phyloP scores from a whole-genome alignment of 352 stramenopile genomes.

The Phytophthora megakarya region DNA sequence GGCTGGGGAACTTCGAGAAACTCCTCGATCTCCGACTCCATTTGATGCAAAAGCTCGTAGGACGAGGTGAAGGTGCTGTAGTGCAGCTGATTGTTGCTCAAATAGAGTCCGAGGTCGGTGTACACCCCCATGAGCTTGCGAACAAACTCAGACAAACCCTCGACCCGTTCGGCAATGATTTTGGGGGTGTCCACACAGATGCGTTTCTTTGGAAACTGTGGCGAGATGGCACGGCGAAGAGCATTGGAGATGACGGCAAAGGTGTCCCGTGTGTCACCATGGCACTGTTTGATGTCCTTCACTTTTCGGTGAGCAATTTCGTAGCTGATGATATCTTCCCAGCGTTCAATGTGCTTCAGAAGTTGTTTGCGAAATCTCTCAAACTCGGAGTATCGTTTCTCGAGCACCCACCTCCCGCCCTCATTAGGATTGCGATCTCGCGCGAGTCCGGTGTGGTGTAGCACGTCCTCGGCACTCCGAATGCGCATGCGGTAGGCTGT shows the following conservation, averaged over 20 bases:
- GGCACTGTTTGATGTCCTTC: slow-evolving; percentile 1
- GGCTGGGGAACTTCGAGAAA: slow-evolving; percentile 52
- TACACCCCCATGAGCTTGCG: slow-evolving; percentile 53
- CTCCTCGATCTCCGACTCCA: slow-evolving; percentile 40
- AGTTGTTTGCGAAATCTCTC: slow-evolving; percentile 43
- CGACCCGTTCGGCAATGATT: slow-evolving; percentile 48
- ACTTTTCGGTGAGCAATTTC: slow-evolving; percentile 25
- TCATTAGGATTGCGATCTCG: slow-evolving; percentile 18
- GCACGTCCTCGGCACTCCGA: slow-evolving; percentile 38
- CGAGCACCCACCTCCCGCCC: slow-evolving; percentile 48
- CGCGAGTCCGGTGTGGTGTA: slow-evolving; percentile 24
- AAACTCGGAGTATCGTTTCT: slow-evolving; percentile 70
- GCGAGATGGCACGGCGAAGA: slow-evolving; percentile 45
- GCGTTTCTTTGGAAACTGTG: slow-evolving; percentile 53
- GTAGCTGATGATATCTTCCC: slow-evolving; percentile 32
- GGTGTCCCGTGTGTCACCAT: slow-evolving; percentile 31
- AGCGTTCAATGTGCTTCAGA: slow-evolving; percentile 45
- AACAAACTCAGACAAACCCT: slow-evolving; percentile 50
- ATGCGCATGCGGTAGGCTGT: slow-evolving; percentile 65
- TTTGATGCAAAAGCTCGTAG: slow-evolving; percentile 20
- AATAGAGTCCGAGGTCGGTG: slow-evolving; percentile 53
- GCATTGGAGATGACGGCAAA: slow-evolving; percentile 52
- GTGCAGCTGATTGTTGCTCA: slow-evolving; percentile 36
- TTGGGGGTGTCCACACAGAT: slow-evolving; percentile 48
- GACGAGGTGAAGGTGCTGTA: slow-evolving; percentile 23